Evolutionary conservation across 2,329 filamentous ascomycete genomes (phyloP).

Genomic region (Penicillium sp.): DNA sequence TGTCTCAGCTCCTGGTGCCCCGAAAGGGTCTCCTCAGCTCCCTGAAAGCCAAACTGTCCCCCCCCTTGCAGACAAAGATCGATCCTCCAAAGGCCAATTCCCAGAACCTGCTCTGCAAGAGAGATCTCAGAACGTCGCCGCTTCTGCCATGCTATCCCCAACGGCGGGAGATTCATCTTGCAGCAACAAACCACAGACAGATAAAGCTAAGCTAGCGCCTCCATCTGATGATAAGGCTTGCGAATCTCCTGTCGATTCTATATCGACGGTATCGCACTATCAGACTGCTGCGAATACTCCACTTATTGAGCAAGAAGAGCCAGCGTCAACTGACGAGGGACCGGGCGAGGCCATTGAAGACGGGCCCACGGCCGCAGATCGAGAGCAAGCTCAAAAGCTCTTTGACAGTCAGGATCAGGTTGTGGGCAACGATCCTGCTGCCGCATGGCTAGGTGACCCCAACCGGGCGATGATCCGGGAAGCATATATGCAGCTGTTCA

Average conservation of each 20-base stretch:
- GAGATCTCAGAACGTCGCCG: constrained; percentile 16
- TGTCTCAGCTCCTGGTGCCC: constrained; percentile 23
- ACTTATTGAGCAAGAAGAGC: constrained; percentile 33
- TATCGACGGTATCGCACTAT: constrained; percentile 44
- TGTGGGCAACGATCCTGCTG: constrained; percentile 72
- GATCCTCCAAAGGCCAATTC: constrained; percentile 19
- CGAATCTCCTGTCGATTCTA: constrained; percentile 33
- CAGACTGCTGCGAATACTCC: constrained; percentile 45
- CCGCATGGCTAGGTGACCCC: constrained; percentile 74
- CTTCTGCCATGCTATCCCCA: constrained; percentile 23
- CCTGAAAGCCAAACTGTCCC: constrained; percentile 28
- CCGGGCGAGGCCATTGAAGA: constrained; percentile 21
- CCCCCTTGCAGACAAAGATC: constrained; percentile 36
- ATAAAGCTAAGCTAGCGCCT: constrained; percentile 24
- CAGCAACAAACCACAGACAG: constrained; percentile 16
- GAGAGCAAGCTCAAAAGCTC: constrained; percentile 73
- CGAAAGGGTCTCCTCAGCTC: constrained; percentile 30
- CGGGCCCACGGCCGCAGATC: constrained; percentile 60
- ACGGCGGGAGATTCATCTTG: constrained; percentile 30
- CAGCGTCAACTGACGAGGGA: constrained; percentile 19
- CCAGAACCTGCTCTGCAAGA: constrained; percentile 20
- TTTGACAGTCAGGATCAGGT: constrained; percentile 77
- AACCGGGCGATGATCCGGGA: constrained; percentile 54
- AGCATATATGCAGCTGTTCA: constrained; percentile 90
- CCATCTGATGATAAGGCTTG: constrained; percentile 24